Conservation (phyloP, 495 filamentous ascomycete species). For the Neurospora africana region DNA sequence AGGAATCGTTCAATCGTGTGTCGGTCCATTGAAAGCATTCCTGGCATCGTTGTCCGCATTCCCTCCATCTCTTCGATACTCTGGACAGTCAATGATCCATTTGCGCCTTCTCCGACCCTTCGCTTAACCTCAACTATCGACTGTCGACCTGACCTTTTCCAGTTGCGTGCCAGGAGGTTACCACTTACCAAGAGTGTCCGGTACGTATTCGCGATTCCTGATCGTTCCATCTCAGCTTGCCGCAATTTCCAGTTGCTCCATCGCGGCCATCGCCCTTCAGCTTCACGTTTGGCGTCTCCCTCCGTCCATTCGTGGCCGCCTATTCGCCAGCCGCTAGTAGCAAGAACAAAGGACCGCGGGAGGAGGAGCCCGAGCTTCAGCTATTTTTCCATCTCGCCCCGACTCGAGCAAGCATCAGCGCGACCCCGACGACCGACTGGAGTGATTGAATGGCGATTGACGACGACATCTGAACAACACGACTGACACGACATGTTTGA, state of each 20-base stretch:
- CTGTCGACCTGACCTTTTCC: neutral
- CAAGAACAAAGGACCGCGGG: neutral
- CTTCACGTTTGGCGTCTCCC: neutral
- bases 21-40: neutral
- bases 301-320: neutral
- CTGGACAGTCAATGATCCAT: neutral
- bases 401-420: neutral
- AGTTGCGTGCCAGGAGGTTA: neutral
- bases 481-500: slow-evolving; percentile 19
- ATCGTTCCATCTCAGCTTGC: neutral
- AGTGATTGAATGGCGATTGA: neutral
- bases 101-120: neutral
- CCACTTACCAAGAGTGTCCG: neutral
- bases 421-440: neutral
- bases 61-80: neutral
- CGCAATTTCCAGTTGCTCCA: neutral
- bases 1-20: neutral
- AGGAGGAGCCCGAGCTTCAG: neutral
- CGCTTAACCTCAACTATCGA: neutral
- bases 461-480: neutral
- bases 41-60: neutral
- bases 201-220: neutral
- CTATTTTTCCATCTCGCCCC: neutral
- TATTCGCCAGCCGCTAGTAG: neutral
- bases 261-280: neutral